Evolutionary conservation across 1,139 yeast species (phyloP).

Genomic region (Magnusiomyces suaveolens): DNA sequence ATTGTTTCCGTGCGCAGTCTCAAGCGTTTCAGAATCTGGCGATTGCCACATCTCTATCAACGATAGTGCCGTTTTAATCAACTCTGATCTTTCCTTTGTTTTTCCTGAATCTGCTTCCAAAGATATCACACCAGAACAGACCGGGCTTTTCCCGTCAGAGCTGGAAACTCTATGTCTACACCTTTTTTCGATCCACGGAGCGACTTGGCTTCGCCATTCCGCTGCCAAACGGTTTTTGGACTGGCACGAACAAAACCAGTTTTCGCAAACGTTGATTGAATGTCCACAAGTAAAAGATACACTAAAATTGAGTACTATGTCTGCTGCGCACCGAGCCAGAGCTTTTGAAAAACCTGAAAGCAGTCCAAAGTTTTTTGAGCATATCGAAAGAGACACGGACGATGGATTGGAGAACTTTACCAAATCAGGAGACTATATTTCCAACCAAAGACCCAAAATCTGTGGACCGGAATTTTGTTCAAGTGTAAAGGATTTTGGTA

Average conservation of each 20-base stretch:
- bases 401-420: too few species aligned
- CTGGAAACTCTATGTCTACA: constrained; percentile 18
- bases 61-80: not conserved
- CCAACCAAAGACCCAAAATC: too few species aligned
- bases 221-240: constrained; percentile 24
- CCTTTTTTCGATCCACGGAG: constrained; percentile 25
- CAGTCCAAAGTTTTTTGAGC: too few species aligned
- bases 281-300: not conserved
- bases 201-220: constrained; percentile 25
- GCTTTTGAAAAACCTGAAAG: too few species aligned
- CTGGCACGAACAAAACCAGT: constrained; percentile 16
- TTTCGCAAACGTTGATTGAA: not conserved
- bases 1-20: not conserved
- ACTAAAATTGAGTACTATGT: not conserved
- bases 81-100: not conserved
- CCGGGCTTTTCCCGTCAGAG: constrained; percentile 19
- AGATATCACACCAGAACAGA: not conserved
- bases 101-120: not conserved
- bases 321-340: too few species aligned
- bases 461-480: too few species aligned
- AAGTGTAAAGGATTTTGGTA: not conserved
- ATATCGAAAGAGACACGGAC: too few species aligned
- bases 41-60: not conserved
- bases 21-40: not conserved
- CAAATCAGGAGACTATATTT: too few species aligned